phyloP scores from a whole-genome alignment of 257 asterid species.

The Plantago ovata region DNA sequence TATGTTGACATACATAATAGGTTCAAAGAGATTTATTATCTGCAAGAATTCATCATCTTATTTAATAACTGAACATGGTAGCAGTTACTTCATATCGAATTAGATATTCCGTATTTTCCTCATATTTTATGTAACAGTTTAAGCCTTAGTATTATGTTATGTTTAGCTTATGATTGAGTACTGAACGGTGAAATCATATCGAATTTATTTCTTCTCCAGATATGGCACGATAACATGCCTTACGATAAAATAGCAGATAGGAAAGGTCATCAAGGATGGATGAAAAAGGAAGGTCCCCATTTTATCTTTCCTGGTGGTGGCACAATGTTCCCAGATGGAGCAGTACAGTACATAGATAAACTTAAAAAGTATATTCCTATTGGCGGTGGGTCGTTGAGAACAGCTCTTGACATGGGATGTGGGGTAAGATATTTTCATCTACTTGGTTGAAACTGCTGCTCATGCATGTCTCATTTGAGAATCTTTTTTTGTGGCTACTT shows the following conservation, averaged over 20 bases:
- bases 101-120: neutral
- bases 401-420: constrained; percentile 99
- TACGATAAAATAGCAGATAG: constrained; percentile 89
- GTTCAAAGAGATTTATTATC: neutral
- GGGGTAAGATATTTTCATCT: constrained; percentile 51
- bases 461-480: constrained; percentile 8
- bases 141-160: neutral
- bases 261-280: constrained; percentile 98
- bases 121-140: neutral
- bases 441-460: constrained; percentile 3
- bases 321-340: constrained; percentile 97
- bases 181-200: neutral
- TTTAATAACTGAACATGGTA: neutral
- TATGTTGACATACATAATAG: no score
- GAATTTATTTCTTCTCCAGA: constrained; percentile 41
- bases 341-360: constrained; percentile 80
- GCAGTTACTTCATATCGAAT: neutral
- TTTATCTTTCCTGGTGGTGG: constrained; percentile 98
- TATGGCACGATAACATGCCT: constrained; percentile 97
- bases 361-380: constrained; percentile 92
- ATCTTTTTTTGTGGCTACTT: constrained; percentile 3
- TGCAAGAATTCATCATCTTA: neutral
- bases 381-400: constrained; percentile 78
- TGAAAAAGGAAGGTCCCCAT: constrained; percentile 85
- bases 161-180: neutral